These are phyloP conservation scores for Ocimum tenuiflorum DNA, from an alignment of 257 asterid genomes.

Conservation along the genomic window DNA sequence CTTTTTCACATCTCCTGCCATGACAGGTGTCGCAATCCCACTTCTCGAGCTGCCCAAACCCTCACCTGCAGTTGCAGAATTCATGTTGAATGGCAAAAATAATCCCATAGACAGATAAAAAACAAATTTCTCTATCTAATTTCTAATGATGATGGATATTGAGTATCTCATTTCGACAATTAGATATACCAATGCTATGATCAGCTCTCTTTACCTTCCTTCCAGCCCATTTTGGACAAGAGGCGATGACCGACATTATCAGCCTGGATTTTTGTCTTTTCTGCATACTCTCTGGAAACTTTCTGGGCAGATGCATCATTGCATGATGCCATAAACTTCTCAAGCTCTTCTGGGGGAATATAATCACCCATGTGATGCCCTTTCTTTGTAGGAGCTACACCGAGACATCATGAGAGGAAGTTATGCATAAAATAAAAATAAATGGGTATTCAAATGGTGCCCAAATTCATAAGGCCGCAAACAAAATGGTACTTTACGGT, in stretches of 20 bases:
- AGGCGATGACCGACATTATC: slow-evolving; percentile 87
- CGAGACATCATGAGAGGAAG: slow-evolving; percentile 6
- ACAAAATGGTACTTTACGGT: background rate
- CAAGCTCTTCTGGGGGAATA: slow-evolving; percentile 87
- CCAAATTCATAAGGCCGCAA: background rate
- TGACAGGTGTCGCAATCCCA: slow-evolving; percentile 79
- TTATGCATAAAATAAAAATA: background rate
- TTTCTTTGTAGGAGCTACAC: slow-evolving; percentile 56
- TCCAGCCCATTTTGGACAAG: slow-evolving; percentile 93
- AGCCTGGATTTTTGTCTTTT: slow-evolving; percentile 66
- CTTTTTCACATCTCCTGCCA: slow-evolving; percentile 71
- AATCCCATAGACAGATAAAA: background rate
- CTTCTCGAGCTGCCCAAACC: slow-evolving; percentile 85
- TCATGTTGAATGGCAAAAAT: background rate
- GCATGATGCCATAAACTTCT: slow-evolving; percentile 71
- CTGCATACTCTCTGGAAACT: slow-evolving; percentile 56
- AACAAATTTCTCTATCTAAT: background rate
- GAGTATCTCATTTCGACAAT: background rate
- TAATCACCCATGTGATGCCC: slow-evolving; percentile 99
- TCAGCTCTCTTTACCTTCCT: slow-evolving; percentile 53
- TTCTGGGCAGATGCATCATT: slow-evolving; percentile 60
- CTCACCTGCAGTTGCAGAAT: slow-evolving; percentile 45
- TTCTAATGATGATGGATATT: background rate
- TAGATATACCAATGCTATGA: background rate
- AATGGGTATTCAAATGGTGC: background rate